These are phyloP conservation scores for Cryphonectria carpinicola DNA, from an alignment of 2,329 filamentous ascomycete genomes.

Conservation along the genomic window DNA sequence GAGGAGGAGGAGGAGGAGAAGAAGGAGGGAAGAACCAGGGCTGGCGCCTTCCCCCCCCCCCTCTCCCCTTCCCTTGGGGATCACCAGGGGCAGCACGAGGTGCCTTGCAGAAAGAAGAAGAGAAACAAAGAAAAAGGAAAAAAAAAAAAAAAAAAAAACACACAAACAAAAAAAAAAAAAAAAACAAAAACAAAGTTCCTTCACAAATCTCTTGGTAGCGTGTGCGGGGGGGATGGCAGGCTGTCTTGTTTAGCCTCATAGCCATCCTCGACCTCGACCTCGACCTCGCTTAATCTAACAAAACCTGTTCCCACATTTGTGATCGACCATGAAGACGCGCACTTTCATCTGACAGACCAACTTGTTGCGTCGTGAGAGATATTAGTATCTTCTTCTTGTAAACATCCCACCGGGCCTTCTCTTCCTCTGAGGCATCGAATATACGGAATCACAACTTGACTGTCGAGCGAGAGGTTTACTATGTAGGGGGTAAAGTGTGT, in stretches of 20 bases:
- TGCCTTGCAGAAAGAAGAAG: background rate
- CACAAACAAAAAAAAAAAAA: no score
- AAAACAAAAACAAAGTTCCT: no score
- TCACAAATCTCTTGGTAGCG: slow-evolving; percentile 13
- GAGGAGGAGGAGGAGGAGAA: background rate
- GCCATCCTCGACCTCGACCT: background rate
- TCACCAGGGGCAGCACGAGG: background rate
- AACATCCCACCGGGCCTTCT: background rate
- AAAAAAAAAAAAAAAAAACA: no score
- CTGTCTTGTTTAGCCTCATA: slow-evolving; percentile 4
- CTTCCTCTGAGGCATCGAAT: background rate
- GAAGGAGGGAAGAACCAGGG: background rate
- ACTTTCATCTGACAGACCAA: no score
- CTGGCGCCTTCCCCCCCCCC: no score
- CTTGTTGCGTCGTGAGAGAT: background rate
- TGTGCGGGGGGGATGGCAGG: slow-evolving; percentile 21
- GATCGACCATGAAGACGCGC: background rate
- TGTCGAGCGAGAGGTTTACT: background rate
- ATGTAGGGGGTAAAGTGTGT: background rate
- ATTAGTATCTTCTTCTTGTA: no score
- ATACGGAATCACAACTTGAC: background rate
- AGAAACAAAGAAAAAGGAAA: no score
- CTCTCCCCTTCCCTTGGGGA: background rate
- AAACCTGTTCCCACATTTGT: background rate
- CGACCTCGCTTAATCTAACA: background rate